Base-by-base conservation (phyloP, 1,139 yeast species). In the Suhomyces terraborum region DNA sequence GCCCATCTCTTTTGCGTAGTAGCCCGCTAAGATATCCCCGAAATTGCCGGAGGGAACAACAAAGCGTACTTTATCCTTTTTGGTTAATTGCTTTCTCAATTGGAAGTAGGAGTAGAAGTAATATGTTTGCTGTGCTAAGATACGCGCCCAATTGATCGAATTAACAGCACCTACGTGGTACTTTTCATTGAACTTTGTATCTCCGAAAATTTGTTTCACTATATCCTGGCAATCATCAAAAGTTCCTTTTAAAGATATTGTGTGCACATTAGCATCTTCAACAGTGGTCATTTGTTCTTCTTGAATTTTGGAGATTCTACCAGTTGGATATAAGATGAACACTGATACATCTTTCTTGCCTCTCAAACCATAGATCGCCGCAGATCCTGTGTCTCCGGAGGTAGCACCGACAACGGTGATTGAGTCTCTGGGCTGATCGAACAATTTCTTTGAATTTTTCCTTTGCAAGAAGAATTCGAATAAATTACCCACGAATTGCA, bases 221-320 rank as follows among this genome's bases (percentile, higher is more conserved):
- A 91, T 80, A 58, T 89, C 97, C 70, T 93, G 99, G 67, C 99
- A 93, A 67, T 93, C 98, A 65, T 93, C 99, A 61, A 93, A 93
- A 19, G 96, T 88, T 51, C 98, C 98, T 52, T 84, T 86, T 32
- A 93, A 96, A 5, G 96, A 87, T 51, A 93, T 75, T 22, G 97
- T 91, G 67, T 93, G 98, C 29, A 93, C 97, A 57, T 93, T 93
- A 37, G 80, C 71, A 62, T 93, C 98, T 45, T 84, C 79, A n/a
- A 94, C 98, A 4, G 98, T 89, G 38, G 98, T 87, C 98, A 93
- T 93, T 69, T 94, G 99, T 54, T 87, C 89, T 70, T 93, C 99
- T 72, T 93, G 99, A 49, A 93, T 86, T 35, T 97, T 97, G 26
- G 98, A 89, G 42, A 93, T 94, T 64, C 98, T 83, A 33, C 98